Conservation (phyloP, 768 basidiomycete genomes). For the Rhodotorula paludigena region DNA sequence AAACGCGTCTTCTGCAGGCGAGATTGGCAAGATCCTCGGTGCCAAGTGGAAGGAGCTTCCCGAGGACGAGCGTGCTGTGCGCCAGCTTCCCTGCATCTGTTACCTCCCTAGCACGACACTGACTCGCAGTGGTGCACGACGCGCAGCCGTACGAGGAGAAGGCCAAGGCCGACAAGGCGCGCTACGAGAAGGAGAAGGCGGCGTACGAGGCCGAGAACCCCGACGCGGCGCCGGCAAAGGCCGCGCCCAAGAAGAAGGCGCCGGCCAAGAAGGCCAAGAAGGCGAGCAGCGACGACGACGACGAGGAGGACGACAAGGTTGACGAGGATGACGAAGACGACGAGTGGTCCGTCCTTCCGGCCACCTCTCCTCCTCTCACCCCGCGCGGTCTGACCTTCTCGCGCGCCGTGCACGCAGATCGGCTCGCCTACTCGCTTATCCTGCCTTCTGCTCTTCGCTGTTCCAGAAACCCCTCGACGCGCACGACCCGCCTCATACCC, state of each 20-base stretch:
- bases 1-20: conserved; percentile 61
- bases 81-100: background rate
- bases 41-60: conserved; percentile 95
- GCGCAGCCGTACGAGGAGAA: conserved; percentile 77
- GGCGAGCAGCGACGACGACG: background rate
- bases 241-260: conserved; percentile 14
- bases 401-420: too few relatives aligned
- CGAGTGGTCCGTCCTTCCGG: too few relatives aligned
- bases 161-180: conserved; percentile 77
- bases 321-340: background rate
- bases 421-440: too few relatives aligned
- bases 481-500: background rate
- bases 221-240: background rate
- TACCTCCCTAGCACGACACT: background rate
- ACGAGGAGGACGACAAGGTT: conserved; percentile 5
- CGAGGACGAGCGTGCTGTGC: conserved; percentile 62
- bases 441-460: background rate
- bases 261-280: conserved; percentile 18
- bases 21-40: conserved; percentile 89
- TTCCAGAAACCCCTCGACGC: too few relatives aligned
- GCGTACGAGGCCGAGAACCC: conserved; percentile 45
- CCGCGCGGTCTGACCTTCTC: too few relatives aligned
- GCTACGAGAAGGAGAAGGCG: conserved; percentile 69
- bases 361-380: too few relatives aligned
- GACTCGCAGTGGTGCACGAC: conserved; percentile 2